phyloP scores from a whole-genome alignment of 2,329 filamentous ascomycete species.

The Lecanicillium sp. region DNA sequence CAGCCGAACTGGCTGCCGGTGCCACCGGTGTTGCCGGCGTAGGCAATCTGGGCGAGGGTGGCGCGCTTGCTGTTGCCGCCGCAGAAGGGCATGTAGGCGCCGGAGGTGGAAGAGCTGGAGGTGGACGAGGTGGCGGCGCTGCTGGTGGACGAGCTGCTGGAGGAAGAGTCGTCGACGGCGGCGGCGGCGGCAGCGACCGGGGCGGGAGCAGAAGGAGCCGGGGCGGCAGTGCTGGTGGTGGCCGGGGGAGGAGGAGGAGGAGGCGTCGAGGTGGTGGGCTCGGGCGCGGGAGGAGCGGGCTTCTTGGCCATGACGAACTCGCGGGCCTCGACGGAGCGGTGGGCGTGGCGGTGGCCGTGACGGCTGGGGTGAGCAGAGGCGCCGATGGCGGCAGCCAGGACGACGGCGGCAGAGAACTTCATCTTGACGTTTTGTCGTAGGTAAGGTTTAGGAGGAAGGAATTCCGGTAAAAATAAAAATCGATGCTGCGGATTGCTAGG shows the following conservation, averaged over 20 bases:
- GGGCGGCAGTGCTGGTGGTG: slow-evolving; percentile 1
- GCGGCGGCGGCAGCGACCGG: neutral
- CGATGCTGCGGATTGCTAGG: neutral
- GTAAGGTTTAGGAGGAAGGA: neutral
- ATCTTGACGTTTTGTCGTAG: slow-evolving; percentile 23
- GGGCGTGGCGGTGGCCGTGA: slow-evolving; percentile 30
- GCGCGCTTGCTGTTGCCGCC: slow-evolving; percentile 37
- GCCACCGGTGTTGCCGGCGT: slow-evolving; percentile 41
- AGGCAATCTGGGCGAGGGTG: slow-evolving; percentile 39
- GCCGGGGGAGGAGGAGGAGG: slow-evolving; percentile 8
- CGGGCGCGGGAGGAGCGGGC: slow-evolving; percentile 21
- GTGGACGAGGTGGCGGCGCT: slow-evolving; percentile 5
- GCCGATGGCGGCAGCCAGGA: slow-evolving; percentile 36
- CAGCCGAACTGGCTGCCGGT: slow-evolving; percentile 37
- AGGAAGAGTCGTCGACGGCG: neutral
- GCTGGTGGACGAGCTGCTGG: slow-evolving; percentile 13
- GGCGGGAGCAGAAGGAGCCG: slow-evolving; percentile 3
- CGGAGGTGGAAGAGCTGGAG: slow-evolving; percentile 16
- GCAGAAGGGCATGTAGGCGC: slow-evolving; percentile 29
- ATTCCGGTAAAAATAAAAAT: neutral
- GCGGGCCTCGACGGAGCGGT: slow-evolving; percentile 27
- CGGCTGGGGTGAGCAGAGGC: slow-evolving; percentile 36
- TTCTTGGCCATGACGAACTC: slow-evolving; percentile 31
- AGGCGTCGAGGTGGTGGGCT: slow-evolving; percentile 11
- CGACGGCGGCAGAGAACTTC: slow-evolving; percentile 35